Base-by-base conservation (phyloP, 2,329 filamentous ascomycete species). In the Colletotrichum filicis region DNA sequence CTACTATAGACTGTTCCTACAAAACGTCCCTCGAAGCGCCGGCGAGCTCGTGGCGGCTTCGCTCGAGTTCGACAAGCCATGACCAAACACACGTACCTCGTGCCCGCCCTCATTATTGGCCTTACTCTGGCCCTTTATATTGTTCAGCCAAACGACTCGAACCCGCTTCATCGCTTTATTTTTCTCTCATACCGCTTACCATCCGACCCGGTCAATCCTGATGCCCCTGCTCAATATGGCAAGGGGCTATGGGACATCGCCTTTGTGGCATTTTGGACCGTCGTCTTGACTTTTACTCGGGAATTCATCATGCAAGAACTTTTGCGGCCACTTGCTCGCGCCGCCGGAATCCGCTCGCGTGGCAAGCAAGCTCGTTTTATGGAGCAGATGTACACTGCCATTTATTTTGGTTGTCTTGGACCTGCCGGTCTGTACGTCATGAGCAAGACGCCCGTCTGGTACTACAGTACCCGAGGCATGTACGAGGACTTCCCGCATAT, bases 231-330 rank as follows among this genome's bases (percentile, higher is more conserved):
- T 22, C 93, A 95, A 79, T 98, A 98, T 84, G 95, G 93, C 82
- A 98, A 98, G 83, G 95, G 95, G n/a, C 87, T 83, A 53, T 93
- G 92, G 86, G 95, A 98, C 81, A 87, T 98, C 66, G 93, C 93
- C 56, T 96, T 98, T 78, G 94, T 98, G 67, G 85, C 87, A 72
- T 98, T 98, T 85, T 98, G 98, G 85, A 96, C 91, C 53, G 86
- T 98, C 70, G 92, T 98, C 26, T 89, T 98, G 74, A 95, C 94
- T 74, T 98, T 98, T 82, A 97, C 95, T 12, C 94, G 95, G 80
- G 95, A 98, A 82, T 98, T 98, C 83, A 89, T 97, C 84, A 98
- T 98, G 95, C 95, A 98, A 84, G 92, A 95, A 78, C 79, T 97
- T 63, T 90, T 98, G 71, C 91, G 92, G 14, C 95, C 95, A 0